Evolutionary conservation across 768 basidiomycete genomes (phyloP).

Genomic region (Tricholoma terreum): DNA sequence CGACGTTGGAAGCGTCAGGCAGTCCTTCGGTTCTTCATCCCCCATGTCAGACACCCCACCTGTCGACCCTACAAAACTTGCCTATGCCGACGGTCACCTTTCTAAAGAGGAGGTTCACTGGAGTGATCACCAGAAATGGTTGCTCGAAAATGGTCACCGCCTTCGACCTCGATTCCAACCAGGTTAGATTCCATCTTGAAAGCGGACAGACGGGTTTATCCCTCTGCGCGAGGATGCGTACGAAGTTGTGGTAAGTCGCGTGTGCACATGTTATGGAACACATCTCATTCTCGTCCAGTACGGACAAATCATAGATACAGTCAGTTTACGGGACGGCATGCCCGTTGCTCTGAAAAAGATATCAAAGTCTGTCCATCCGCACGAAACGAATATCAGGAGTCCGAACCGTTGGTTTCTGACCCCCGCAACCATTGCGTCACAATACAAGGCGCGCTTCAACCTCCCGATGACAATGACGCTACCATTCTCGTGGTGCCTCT

Average conservation of each 20-base stretch:
- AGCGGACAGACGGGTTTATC: neutral
- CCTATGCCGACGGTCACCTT: too few species aligned
- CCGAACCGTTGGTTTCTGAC: slow-evolving; percentile 18
- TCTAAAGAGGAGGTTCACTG: slow-evolving; percentile 2
- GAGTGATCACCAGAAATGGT: slow-evolving; percentile 4
- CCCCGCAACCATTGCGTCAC: slow-evolving; percentile 35
- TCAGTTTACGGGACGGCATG: slow-evolving; percentile 21
- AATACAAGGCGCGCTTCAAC: slow-evolving; percentile 19
- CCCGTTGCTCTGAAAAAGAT: too few species aligned
- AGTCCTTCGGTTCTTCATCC: too few species aligned
- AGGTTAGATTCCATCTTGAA: slow-evolving; percentile 7
- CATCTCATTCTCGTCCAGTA: neutral
- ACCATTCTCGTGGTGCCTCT: slow-evolving; percentile 28
- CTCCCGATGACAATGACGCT: slow-evolving; percentile 16
- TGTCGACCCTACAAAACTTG: neutral
- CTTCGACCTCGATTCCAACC: slow-evolving; percentile 4
- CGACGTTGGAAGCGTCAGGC: too few species aligned
- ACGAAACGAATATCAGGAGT: too few species aligned
- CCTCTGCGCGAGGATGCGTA: neutral
- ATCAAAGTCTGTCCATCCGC: too few species aligned
- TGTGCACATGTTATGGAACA: too few species aligned
- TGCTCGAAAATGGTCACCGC: slow-evolving; percentile 3
- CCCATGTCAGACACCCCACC: neutral
- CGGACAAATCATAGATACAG: neutral
- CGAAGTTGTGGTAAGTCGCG: neutral